A percentile compares a stretch with the other conserved stretches of the same genome.
Conservation (phyloP, 163 green algal genomes). For the Volvox carteri region DNA sequence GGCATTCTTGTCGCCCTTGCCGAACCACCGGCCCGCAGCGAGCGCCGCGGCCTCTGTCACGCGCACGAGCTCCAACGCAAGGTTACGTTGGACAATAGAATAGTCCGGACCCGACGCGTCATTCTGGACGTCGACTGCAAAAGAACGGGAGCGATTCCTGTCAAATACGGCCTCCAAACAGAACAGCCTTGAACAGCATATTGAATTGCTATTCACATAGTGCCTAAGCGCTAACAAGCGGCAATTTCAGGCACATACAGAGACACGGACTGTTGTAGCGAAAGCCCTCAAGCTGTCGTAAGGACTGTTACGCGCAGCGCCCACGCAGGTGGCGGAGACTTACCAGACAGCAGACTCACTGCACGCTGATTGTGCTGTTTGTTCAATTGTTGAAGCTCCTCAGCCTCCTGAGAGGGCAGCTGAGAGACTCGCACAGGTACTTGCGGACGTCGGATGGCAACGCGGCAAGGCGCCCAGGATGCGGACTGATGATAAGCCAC, state of each 20-base stretch:
- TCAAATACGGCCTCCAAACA: no score
- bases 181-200: neutral
- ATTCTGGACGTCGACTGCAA: neutral
- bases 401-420: neutral
- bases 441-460: neutral
- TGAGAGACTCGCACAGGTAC: neutral
- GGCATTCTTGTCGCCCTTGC: constrained; percentile 90
- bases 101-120: constrained; percentile 74
- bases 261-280: neutral
- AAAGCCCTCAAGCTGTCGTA: neutral
- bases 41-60: constrained; percentile 91
- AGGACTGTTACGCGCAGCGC: neutral
- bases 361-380: neutral
- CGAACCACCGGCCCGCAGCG: constrained; percentile 79
- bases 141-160: neutral
- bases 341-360: constrained; percentile 1
- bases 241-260: neutral
- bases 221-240: neutral
- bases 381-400: constrained; percentile 1
- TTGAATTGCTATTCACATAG: neutral
- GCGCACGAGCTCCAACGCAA: constrained; percentile 91
- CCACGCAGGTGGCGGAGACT: neutral
- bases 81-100: constrained; percentile 81
- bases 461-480: neutral
- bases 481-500: neutral